Conservation (phyloP, 352 stramenopile genomes). For the Elongisporangium prolatum region DNA sequence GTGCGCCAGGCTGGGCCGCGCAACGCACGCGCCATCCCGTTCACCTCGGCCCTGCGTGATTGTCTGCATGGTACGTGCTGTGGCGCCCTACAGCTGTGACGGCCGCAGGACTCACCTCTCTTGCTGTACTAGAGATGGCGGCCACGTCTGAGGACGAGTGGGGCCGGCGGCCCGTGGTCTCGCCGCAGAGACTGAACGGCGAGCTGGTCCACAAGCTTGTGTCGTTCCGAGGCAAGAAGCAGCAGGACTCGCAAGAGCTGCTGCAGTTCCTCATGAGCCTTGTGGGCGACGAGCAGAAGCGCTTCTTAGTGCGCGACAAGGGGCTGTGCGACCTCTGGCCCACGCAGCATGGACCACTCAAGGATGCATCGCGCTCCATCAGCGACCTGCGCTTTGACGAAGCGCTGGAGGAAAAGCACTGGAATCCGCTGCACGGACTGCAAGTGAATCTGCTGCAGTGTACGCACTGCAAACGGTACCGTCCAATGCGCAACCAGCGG, state of each 20-base stretch:
- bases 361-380: slow-evolving; percentile 39
- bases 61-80: slow-evolving; percentile 53
- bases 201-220: slow-evolving; percentile 54
- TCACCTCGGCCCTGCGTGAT: slow-evolving; percentile 57
- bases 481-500: slow-evolving; percentile 66
- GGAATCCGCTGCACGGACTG: slow-evolving; percentile 73
- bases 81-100: neutral
- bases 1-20: slow-evolving; percentile 21
- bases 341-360: neutral
- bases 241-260: slow-evolving; percentile 83
- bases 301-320: slow-evolving; percentile 40
- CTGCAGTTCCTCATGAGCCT: slow-evolving; percentile 84
- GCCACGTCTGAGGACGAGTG: slow-evolving; percentile 25
- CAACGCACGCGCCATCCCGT: slow-evolving; percentile 41
- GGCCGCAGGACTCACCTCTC: neutral
- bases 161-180: slow-evolving; percentile 27
- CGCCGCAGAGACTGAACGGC: slow-evolving; percentile 45
- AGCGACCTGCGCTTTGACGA: slow-evolving; percentile 65
- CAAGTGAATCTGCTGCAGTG: slow-evolving; percentile 83
- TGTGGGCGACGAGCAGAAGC: slow-evolving; percentile 60
- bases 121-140: slow-evolving; percentile 7
- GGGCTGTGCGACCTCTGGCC: slow-evolving; percentile 41
- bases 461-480: slow-evolving; percentile 50
- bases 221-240: slow-evolving; percentile 69
- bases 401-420: slow-evolving; percentile 54